Percentiles rank a stretch among this genome's conserved stretches.
These are phyloP conservation scores for Nakazawaea wickerhamii DNA, from an alignment of 805 yeast genomes.

Conservation along the genomic window DNA sequence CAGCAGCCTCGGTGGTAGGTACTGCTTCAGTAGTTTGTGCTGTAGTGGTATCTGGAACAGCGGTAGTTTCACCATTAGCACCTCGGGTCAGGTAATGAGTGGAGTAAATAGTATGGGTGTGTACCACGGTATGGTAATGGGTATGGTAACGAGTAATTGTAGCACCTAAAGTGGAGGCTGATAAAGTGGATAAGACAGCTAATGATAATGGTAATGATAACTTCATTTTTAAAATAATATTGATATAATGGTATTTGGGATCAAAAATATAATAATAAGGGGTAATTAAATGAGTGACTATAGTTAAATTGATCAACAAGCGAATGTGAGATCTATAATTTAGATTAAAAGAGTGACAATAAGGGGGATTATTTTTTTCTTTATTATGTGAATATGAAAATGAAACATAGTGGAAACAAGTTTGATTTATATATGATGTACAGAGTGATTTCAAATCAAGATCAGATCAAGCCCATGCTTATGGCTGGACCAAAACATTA, in stretches of 20 bases:
- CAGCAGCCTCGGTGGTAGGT: slow-evolving; percentile 15
- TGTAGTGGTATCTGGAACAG: slow-evolving; percentile 1
- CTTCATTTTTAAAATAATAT: slow-evolving; percentile 9
- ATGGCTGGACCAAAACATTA: neutral
- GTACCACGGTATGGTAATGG: slow-evolving; percentile 7
- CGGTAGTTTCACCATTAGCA: slow-evolving; percentile 4
- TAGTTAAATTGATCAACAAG: neutral
- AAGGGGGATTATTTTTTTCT: neutral
- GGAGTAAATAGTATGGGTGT: slow-evolving; percentile 6
- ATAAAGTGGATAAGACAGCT: slow-evolving; percentile 9
- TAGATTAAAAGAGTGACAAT: slow-evolving; percentile 6
- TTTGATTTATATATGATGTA: slow-evolving; percentile 1
- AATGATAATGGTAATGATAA: slow-evolving; percentile 12
- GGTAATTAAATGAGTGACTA: slow-evolving; percentile 11
- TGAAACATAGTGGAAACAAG: neutral
- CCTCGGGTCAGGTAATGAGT: slow-evolving; percentile 10
- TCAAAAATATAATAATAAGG: too few relatives aligned
- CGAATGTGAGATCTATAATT: neutral
- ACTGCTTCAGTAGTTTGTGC: slow-evolving; percentile 14
- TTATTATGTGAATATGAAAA: neutral
- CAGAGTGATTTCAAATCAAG: neutral
- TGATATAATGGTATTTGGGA: neutral
- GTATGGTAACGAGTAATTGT: slow-evolving; percentile 11
- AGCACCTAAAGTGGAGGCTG: slow-evolving; percentile 11
- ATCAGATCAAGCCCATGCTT: neutral